A percentile compares a stretch with the other conserved stretches of the same genome.
Evolutionary conservation across 2,329 filamentous ascomycete genomes (phyloP).

Genomic region (Arthrobotrys pseudoclavata): DNA sequence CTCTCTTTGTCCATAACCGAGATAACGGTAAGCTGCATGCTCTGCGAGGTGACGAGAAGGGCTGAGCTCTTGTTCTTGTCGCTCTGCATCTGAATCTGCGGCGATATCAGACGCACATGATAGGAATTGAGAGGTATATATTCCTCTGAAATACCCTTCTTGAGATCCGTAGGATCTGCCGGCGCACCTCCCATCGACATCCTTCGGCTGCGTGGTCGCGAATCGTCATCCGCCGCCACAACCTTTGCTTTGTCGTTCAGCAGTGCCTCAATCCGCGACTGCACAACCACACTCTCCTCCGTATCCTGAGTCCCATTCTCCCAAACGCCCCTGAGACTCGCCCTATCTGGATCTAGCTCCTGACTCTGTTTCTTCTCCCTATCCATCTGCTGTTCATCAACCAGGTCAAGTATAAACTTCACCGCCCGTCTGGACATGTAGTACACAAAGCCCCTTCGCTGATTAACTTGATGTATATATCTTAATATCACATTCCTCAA

Average conservation of each 20-base stretch:
- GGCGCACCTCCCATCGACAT: conserved; percentile 64
- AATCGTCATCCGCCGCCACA: conserved; percentile 76
- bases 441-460: conserved; percentile 95
- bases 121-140: conserved; percentile 94
- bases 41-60: conserved; percentile 95
- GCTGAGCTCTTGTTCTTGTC: conserved; percentile 98
- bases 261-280: conserved; percentile 74
- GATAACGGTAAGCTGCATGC: conserved; percentile 97
- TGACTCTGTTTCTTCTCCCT: conserved; percentile 52
- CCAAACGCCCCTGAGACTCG: conserved; percentile 61
- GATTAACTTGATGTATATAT: conserved; percentile 97
- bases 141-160: conserved; percentile 83
- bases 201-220: conserved; percentile 65
- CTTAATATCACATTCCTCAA: conserved; percentile 95
- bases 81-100: conserved; percentile 97
- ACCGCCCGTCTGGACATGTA: conserved; percentile 95
- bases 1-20: conserved; percentile 98
- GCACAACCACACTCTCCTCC: conserved; percentile 62
- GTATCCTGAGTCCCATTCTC: conserved; percentile 61
- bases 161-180: conserved; percentile 74
- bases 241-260: conserved; percentile 86
- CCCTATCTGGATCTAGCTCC: conserved; percentile 42
- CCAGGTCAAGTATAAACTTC: conserved; percentile 97
- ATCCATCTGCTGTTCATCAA: conserved; percentile 76
- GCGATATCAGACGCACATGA: conserved; percentile 92